Conservation (phyloP, 2,329 filamentous ascomycete species). For the Fusarium sterilihyphosum region DNA sequence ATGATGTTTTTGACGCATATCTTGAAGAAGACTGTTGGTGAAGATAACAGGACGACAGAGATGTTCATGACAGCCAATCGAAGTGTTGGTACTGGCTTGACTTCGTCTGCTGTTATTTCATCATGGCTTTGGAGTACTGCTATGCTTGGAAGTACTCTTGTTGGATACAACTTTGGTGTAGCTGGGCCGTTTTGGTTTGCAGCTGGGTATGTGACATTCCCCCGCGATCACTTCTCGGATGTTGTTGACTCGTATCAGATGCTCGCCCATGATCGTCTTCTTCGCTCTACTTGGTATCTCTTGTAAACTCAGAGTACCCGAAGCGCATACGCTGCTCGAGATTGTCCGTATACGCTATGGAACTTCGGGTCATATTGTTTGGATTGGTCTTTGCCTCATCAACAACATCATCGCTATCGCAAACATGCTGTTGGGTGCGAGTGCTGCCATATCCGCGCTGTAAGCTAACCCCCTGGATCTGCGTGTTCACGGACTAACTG, state of each 20-base stretch:
- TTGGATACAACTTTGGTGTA: slow-evolving; percentile 64
- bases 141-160: slow-evolving; percentile 59
- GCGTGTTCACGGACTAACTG: background rate
- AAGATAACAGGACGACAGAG: slow-evolving; percentile 63
- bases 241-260: slow-evolving; percentile 27
- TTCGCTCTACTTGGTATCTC: slow-evolving; percentile 62
- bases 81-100: slow-evolving; percentile 60
- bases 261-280: slow-evolving; percentile 65
- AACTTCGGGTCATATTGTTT: slow-evolving; percentile 58
- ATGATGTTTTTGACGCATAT: slow-evolving; percentile 59
- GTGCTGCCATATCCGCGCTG: slow-evolving; percentile 49
- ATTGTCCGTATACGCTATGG: slow-evolving; percentile 63
- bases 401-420: slow-evolving; percentile 65
- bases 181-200: slow-evolving; percentile 68
- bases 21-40: slow-evolving; percentile 59
- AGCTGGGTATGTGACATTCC: slow-evolving; percentile 50
- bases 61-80: slow-evolving; percentile 67
- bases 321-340: slow-evolving; percentile 64
- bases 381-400: slow-evolving; percentile 61
- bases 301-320: slow-evolving; percentile 62
- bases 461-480: slow-evolving; percentile 21
- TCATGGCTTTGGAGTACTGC: slow-evolving; percentile 66
- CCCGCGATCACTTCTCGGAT: rapidly evolving
- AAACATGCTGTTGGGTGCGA: slow-evolving; percentile 60
- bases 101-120: slow-evolving; percentile 63